A percentile compares a stretch with the other conserved stretches of the same genome.
These are phyloP conservation scores for Silene conica DNA, from an alignment of 148 eudicot genomes.

Conservation along the genomic window DNA sequence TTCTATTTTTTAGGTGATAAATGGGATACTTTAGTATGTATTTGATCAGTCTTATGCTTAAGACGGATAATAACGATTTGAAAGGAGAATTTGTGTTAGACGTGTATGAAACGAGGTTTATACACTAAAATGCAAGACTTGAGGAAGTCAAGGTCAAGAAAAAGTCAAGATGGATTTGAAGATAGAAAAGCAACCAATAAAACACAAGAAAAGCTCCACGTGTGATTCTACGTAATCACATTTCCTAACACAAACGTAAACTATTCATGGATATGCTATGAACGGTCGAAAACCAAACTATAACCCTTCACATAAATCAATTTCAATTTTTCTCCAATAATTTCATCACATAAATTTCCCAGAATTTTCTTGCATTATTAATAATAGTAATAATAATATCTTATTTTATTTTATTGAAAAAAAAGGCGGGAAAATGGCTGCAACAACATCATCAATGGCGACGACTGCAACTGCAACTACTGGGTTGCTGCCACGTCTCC, in stretches of 20 bases:
- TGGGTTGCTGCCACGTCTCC: slow-evolving; percentile 58
- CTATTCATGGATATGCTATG: slow-evolving; percentile 25
- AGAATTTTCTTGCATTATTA: too few species aligned
- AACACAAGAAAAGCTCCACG: slow-evolving; percentile 1
- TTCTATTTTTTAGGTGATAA: too few species aligned
- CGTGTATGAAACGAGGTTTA: too few species aligned
- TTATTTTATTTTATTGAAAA: neutral
- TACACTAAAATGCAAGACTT: too few species aligned
- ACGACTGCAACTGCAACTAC: slow-evolving; percentile 70
- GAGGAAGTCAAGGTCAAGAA: neutral
- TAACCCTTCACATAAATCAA: neutral
- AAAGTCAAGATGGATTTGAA: slow-evolving; percentile 22
- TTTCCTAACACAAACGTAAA: neutral
- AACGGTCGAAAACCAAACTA: slow-evolving; percentile 29
- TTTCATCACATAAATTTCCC: neutral
- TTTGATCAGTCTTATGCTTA: too few species aligned
- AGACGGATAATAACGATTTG: too few species aligned
- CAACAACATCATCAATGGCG: slow-evolving; percentile 60
- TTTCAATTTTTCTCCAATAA: neutral
- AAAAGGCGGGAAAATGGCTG: slow-evolving; percentile 31
- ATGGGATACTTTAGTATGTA: too few species aligned
- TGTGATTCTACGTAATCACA: slow-evolving; percentile 19
- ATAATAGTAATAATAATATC: neutral
- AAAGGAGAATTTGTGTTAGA: too few species aligned
- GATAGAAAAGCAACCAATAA: slow-evolving; percentile 29